Percentiles rank a stretch among this genome's conserved stretches.
These are phyloP conservation scores for Podospora pseudoanserina DNA, from an alignment of 495 filamentous ascomycete genomes.

Conservation along the genomic window DNA sequence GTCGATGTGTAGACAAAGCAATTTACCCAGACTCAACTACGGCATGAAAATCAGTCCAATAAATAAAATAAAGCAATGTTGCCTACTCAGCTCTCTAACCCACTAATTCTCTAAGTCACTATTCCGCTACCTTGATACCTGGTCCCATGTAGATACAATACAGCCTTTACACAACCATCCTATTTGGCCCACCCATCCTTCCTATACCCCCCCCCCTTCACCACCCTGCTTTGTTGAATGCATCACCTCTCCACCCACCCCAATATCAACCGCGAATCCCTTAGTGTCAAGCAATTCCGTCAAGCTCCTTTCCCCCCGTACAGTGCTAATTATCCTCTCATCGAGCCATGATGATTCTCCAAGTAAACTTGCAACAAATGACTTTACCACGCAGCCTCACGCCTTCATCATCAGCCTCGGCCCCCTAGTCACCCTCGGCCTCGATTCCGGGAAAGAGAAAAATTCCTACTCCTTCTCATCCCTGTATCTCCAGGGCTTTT, in stretches of 20 bases:
- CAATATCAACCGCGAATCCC: not conserved
- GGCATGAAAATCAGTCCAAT: not conserved
- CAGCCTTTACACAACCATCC: not conserved
- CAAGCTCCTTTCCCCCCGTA: not conserved
- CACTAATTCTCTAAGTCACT: not conserved
- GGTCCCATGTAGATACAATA: not conserved
- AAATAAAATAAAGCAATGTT: not conserved
- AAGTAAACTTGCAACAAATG: not conserved
- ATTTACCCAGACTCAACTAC: no score
- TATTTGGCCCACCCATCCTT: not conserved
- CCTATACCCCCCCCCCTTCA: not conserved
- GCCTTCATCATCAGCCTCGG: not conserved
- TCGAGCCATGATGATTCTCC: not conserved
- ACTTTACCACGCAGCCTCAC: not conserved
- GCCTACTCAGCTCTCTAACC: not conserved
- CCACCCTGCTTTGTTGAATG: not conserved
- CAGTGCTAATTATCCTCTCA: not conserved
- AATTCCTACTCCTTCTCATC: conserved; percentile 24
- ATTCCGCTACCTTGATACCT: not conserved
- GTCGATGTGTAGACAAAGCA: no score
- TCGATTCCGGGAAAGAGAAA: not conserved
- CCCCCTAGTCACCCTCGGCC: not conserved
- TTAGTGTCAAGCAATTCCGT: not conserved
- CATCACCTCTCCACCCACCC: no score
- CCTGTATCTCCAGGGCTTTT: conserved; percentile 29